A percentile compares a stretch with the other conserved stretches of the same genome.
Evolutionary conservation across 192 early-diverging fungal genomes (phyloP).

Genomic region (Coemansia sp.): DNA sequence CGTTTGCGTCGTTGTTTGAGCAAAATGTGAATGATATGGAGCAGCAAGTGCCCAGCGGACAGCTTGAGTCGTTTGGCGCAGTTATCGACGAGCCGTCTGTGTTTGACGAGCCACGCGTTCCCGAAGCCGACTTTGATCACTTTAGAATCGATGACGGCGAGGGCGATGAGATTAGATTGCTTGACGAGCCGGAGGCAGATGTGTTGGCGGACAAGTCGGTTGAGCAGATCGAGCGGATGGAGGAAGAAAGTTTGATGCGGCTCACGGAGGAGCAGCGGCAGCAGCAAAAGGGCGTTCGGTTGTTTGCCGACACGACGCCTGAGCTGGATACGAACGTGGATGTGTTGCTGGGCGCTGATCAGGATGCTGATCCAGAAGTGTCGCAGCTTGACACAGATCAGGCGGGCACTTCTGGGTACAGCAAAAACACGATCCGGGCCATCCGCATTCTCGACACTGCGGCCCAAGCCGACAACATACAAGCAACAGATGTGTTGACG

Average conservation of each 20-base stretch:
- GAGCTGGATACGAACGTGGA: constrained; percentile 24
- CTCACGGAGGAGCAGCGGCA: constrained; percentile 28
- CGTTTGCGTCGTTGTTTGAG: constrained; percentile 40
- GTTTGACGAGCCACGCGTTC: constrained; percentile 18
- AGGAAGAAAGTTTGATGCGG: constrained; percentile 54
- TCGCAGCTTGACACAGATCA: not conserved
- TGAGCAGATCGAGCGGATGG: constrained; percentile 50
- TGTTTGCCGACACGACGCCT: constrained; percentile 35
- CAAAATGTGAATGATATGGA: constrained; percentile 10
- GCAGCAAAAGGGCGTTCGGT: constrained; percentile 22
- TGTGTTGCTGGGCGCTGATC: constrained; percentile 8
- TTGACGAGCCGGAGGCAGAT: constrained; percentile 21
- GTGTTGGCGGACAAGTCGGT: constrained; percentile 47
- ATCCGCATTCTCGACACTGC: constrained; percentile 61
- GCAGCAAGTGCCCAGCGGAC: constrained; percentile 23
- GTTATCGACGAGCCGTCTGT: not conserved
- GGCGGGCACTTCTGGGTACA: constrained; percentile 26
- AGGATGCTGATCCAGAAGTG: no score
- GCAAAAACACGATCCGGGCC: constrained; percentile 63
- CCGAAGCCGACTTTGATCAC: constrained; percentile 21
- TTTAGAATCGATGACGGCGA: constrained; percentile 41
- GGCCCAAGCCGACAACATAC: constrained; percentile 32
- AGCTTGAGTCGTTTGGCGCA: not conserved
- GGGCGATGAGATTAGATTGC: constrained; percentile 36
- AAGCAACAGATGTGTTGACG: constrained; percentile 8